These are phyloP conservation scores for Dothideomycetes sp. DNA, from an alignment of 2,329 filamentous ascomycete genomes.

Conservation along the genomic window DNA sequence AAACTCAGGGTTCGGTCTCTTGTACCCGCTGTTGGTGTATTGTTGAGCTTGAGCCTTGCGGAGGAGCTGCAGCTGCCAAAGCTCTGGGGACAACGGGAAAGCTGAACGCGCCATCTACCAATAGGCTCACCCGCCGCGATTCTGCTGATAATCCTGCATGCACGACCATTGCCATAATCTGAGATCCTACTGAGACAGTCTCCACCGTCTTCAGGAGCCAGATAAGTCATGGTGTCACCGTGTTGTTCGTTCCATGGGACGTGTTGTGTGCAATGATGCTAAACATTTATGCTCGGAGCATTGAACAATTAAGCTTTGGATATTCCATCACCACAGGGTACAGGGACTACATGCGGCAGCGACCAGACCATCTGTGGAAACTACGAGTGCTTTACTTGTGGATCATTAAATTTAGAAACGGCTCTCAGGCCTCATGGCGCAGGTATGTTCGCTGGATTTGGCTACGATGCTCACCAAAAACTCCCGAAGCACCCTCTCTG, in stretches of 20 bases:
- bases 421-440: not conserved
- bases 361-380: too few species aligned
- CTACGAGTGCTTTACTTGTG: too few species aligned
- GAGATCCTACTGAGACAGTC: not conserved
- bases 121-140: not conserved
- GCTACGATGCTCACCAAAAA: not conserved
- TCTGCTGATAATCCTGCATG: not conserved
- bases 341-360: too few species aligned
- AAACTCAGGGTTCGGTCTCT: too few species aligned
- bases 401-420: constrained; percentile 8
- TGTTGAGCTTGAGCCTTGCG: not conserved
- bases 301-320: too few species aligned
- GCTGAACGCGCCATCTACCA: not conserved
- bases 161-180: too few species aligned
- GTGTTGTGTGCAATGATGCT: too few species aligned
- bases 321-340: too few species aligned
- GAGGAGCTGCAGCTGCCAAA: not conserved
- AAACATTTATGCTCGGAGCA: too few species aligned
- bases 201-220: too few species aligned
- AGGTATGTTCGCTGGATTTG: not conserved
- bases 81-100: not conserved
- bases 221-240: too few species aligned
- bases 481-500: not conserved
- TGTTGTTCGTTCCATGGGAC: too few species aligned
- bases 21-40: not conserved